Percentiles rank a stretch among this genome's conserved stretches.
Conservation (phyloP, 225 moss, liverwort and hornwort genomes). For the Anthoceros angustus region DNA sequence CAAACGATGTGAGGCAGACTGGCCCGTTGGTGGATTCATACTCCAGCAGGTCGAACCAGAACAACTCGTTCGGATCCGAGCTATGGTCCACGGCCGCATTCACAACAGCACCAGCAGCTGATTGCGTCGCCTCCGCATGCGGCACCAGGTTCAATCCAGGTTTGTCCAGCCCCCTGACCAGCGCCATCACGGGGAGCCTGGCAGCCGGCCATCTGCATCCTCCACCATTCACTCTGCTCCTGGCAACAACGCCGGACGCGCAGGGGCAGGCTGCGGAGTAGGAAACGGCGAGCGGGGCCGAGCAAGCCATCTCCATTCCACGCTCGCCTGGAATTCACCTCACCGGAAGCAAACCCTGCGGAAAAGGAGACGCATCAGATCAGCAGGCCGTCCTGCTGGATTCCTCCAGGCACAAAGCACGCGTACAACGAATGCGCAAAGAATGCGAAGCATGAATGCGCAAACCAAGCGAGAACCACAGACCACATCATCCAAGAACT, state of each 20-base stretch:
- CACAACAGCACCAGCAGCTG: background rate
- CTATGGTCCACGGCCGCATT: background rate
- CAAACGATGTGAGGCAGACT: conserved; percentile 1
- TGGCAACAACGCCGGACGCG: background rate
- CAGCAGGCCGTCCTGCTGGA: no score
- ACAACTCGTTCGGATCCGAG: background rate
- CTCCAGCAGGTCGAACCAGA: background rate
- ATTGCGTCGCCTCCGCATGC: background rate
- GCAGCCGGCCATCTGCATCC: background rate
- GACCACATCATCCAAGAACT: no score
- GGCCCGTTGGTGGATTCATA: background rate
- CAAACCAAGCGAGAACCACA: no score
- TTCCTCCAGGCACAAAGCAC: no score
- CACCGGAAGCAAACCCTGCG: no score
- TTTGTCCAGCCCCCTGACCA: no score
- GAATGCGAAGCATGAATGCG: no score
- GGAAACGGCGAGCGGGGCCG: background rate
- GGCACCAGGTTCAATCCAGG: no score
- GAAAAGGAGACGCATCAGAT: no score
- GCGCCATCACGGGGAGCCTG: background rate
- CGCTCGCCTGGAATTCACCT: no score
- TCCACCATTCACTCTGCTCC: background rate
- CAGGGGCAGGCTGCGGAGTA: background rate
- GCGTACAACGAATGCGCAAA: no score
- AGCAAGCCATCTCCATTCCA: background rate